Evolutionary conservation across 192 early-diverging fungal genomes (phyloP).

Genomic region (Umbelopsis vinacea): DNA sequence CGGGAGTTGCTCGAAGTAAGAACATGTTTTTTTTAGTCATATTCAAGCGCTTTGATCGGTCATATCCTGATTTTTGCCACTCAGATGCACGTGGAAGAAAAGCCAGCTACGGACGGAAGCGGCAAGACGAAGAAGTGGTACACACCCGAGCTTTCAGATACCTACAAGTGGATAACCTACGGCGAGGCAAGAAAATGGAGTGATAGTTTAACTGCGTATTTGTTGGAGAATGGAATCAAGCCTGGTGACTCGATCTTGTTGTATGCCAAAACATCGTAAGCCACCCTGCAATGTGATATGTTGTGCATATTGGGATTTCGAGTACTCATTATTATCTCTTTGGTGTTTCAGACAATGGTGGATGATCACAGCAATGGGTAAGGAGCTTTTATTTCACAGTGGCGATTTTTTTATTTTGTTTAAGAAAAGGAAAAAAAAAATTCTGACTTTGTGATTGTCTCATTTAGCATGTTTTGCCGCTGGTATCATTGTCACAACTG

Average conservation of each 20-base stretch:
- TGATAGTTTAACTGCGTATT: slow-evolving; percentile 50
- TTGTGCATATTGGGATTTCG: not conserved
- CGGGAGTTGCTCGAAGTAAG: slow-evolving; percentile 48
- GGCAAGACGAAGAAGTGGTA: slow-evolving; percentile 70
- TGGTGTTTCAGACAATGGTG: slow-evolving; percentile 24
- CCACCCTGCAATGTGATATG: not conserved
- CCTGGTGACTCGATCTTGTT: slow-evolving; percentile 51
- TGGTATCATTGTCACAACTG: slow-evolving; percentile 70
- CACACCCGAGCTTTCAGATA: slow-evolving; percentile 64
- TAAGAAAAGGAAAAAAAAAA: too few relatives aligned
- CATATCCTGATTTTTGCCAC: not conserved
- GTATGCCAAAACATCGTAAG: slow-evolving; percentile 55
- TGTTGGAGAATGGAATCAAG: slow-evolving; percentile 57
- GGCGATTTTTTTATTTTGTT: too few relatives aligned
- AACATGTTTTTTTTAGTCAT: not conserved
- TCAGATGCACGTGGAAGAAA: slow-evolving; percentile 39
- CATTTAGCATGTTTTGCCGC: slow-evolving; percentile 55
- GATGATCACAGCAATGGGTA: slow-evolving; percentile 43
- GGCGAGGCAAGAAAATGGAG: slow-evolving; percentile 51
- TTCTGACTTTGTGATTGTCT: not conserved
- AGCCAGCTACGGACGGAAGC: slow-evolving; percentile 29
- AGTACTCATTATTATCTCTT: too few relatives aligned
- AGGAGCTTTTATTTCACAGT: not conserved
- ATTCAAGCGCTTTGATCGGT: not conserved
- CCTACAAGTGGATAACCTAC: slow-evolving; percentile 74